Percentiles rank a stretch among this genome's conserved stretches.
These are phyloP conservation scores for Triticum dicoccoides DNA, from an alignment of 176 grass and related monocot genomes.

Conservation along the genomic window DNA sequence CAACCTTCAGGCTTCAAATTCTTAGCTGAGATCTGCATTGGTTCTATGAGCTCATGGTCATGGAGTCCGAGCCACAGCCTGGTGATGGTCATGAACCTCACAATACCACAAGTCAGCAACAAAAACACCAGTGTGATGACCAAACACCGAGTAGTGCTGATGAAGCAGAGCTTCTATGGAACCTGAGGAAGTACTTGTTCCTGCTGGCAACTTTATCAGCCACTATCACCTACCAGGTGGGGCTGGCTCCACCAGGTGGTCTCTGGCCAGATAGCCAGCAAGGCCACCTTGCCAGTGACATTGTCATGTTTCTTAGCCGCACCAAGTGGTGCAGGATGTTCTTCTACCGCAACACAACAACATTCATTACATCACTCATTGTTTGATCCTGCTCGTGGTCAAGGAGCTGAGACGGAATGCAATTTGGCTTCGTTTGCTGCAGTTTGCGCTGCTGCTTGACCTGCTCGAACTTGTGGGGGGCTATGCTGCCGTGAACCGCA, in stretches of 20 bases:
- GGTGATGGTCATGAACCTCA: not conserved
- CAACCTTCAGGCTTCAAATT: not conserved
- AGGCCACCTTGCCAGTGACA: conserved; percentile 28
- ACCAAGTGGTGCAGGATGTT: conserved; percentile 29
- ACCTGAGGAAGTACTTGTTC: conserved; percentile 48
- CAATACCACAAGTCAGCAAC: not conserved
- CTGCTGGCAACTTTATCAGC: conserved; percentile 45
- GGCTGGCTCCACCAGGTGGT: conserved; percentile 45
- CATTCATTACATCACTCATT: conserved; percentile 40
- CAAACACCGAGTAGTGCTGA: not conserved
- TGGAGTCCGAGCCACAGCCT: conserved; percentile 16
- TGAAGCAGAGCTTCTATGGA: conserved; percentile 37
- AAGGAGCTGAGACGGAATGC: conserved; percentile 20
- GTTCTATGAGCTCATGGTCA: not conserved
- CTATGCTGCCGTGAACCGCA: conserved; percentile 41
- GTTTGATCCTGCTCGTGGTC: conserved; percentile 34
- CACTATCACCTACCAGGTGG: conserved; percentile 32
- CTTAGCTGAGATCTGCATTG: not conserved
- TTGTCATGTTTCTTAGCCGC: conserved; percentile 7
- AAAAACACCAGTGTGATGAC: not conserved
- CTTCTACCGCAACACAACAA: conserved; percentile 48
- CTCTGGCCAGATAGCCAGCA: conserved; percentile 47
- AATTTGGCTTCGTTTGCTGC: conserved; percentile 40
- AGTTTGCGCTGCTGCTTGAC: conserved; percentile 31
- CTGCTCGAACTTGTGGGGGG: conserved; percentile 45